These are phyloP conservation scores for Colletotrichum higginsianum DNA, from an alignment of 2,329 filamentous ascomycete genomes.

Conservation along the genomic window DNA sequence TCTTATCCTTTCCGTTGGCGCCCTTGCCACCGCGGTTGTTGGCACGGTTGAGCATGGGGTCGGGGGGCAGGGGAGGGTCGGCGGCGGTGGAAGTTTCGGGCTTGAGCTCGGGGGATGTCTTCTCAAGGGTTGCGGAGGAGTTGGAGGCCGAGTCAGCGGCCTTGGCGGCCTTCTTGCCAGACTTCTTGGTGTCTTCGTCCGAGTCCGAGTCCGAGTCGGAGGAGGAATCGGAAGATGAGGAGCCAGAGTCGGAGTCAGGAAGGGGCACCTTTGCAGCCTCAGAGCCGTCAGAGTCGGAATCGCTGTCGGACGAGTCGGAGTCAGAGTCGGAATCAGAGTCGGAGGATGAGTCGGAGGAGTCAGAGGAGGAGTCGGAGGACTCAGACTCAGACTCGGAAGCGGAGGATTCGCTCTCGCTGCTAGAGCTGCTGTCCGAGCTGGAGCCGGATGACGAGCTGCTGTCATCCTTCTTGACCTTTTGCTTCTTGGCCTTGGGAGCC, in stretches of 20 bases:
- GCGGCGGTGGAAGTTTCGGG: conserved; percentile 47
- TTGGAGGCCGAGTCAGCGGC: conserved; percentile 53
- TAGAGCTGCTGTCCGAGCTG: conserved; percentile 51
- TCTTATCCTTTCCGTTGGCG: conserved; percentile 67
- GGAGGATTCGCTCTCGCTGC: conserved; percentile 44
- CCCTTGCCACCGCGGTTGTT: conserved; percentile 55
- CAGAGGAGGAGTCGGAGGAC: conserved; percentile 58
- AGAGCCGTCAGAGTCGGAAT: conserved; percentile 54
- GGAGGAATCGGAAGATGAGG: conserved; percentile 46
- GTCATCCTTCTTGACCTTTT: conserved; percentile 56
- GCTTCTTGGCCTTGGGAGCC: conserved; percentile 67
- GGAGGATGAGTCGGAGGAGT: conserved; percentile 50
- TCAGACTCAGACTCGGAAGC: conserved; percentile 47
- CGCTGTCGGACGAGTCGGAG: conserved; percentile 47
- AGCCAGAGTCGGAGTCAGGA: conserved; percentile 58
- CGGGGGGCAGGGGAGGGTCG: conserved; percentile 68
- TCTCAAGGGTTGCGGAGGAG: conserved; percentile 66
- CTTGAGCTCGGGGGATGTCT: conserved; percentile 65
- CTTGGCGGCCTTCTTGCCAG: conserved; percentile 46
- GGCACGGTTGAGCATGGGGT: conserved; percentile 55
- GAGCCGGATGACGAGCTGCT: conserved; percentile 56
- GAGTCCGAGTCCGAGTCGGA: conserved; percentile 46
- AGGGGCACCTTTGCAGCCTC: conserved; percentile 59
- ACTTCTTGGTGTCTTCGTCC: conserved; percentile 44
- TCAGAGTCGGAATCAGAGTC: conserved; percentile 51